Evolutionary conservation across 345 rosid genomes (phyloP), one percentile per base, ranked within the genome.

Genomic region (Eucalyptus brandiana): DNA sequence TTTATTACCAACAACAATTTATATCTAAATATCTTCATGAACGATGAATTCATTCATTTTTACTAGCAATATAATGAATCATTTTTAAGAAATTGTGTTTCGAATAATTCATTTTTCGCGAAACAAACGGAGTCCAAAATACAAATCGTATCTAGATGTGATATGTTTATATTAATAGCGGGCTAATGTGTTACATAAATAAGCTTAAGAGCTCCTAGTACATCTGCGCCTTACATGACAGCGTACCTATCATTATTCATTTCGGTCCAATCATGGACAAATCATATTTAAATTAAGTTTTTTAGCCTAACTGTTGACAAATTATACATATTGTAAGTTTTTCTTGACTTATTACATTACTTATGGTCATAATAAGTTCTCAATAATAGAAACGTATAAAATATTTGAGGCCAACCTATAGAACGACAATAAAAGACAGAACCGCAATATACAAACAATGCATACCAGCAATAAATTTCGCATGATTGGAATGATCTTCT

Each of bases 101-200:
- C 13, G 11, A 47, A 47, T 47, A 47, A 47, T 47, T 11, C 48
- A 11, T 47, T 47, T 11, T 47, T 47, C 4, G 4, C 13, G 4
- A 47, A 54, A 19, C 2, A 54, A 54, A 8, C 2, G 2, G 8
- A 54, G 10, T 54, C 10, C 11, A 19, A 21, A 54, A 53, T 18
- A 18, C 58, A 8, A 1, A 53, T 53, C 1, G 3, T 34, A 65
- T n/a, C 5, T 15, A 1, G 2, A n/a, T n/a, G 37, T 21, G 26
- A 53, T 53, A 18, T 53, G 58, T 53, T 53, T 53, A 19, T 53
- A 53, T 21, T 21, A 53, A 15, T 15, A 17, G 40, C 2, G 12
- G 12, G 80, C 80, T 67, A 6, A 67, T 67, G 9, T 15, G 2
- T 67, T 1, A 67, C 18, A 16, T 67, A 65, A 6, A 65, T 15